phyloP scores from a whole-genome alignment of 148 eudicot species.

The Silene uniflora region DNA sequence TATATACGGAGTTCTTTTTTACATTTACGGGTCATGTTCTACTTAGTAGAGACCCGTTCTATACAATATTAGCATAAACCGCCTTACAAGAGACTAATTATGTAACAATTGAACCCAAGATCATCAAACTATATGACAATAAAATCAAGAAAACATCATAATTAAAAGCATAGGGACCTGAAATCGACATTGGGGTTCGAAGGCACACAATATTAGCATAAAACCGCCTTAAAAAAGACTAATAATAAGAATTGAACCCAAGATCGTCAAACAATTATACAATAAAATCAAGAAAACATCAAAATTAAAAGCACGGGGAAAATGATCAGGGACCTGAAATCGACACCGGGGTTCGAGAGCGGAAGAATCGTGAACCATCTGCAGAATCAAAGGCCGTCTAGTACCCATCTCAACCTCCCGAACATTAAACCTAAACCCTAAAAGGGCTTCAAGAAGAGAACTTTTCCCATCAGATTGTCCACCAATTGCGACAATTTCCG shows the following conservation, averaged over 20 bases:
- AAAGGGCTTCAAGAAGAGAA: constrained; percentile 93
- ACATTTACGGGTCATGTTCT: too few species aligned
- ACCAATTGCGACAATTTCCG: constrained; percentile 91
- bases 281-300: not conserved
- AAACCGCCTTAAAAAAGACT: too few species aligned
- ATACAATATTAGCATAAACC: too few species aligned
- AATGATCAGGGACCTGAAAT: constrained; percentile 54
- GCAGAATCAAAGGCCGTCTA: constrained; percentile 80
- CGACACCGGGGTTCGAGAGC: constrained; percentile 87
- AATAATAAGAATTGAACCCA: not conserved
- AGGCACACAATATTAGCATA: too few species aligned
- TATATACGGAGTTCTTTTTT: too few species aligned
- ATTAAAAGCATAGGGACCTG: too few species aligned
- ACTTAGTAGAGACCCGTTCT: too few species aligned
- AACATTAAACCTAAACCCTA: constrained; percentile 91
- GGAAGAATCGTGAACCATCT: constrained; percentile 85
- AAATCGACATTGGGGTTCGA: too few species aligned
- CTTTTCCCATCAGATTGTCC: constrained; percentile 99
- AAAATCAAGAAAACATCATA: too few species aligned
- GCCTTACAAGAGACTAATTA: too few species aligned
- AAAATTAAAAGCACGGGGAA: not conserved
- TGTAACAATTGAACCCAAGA: too few species aligned
- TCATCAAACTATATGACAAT: too few species aligned
- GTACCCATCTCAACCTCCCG: constrained; percentile 99
- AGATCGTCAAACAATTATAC: not conserved